Base-by-base conservation (phyloP, 257 asterid species). In the Handroanthus guayacan region DNA sequence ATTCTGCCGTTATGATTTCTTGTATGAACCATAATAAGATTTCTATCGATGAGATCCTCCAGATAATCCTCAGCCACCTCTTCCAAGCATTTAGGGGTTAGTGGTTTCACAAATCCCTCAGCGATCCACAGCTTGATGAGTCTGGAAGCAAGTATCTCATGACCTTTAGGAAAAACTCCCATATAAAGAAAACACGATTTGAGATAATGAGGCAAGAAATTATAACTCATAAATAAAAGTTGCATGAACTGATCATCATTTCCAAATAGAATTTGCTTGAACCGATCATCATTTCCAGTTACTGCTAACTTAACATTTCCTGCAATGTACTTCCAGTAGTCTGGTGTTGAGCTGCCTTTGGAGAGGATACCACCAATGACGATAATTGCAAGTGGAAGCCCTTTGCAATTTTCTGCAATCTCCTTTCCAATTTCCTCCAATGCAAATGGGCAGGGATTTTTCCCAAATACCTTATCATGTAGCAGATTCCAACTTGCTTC, bases 331-430 rank as follows among this genome's bases (percentile, higher is more conserved):
- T 45, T 20, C 84, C 81, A 80, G 17, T 55, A 25, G 8, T 68
- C 56, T 38, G 8, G 1, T 2, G 60, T 12, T 2, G 31, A 70
- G 62, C 62, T 55, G 18, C 11, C 41, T 34, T 56, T 62, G 47
- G 69, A 62, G 18, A 73, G 68, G 39, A 20, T 31, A 10, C 81
- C 72, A 4, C 62, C 71, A 41, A 73, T 47, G 1, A 37, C 75
- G 43, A 50, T 44, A 57, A 76, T 39, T 54, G 71, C 75, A 69
- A 82, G 67, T 36, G 82, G 76, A 57, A 57, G 79, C 69, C 71
- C 78, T 66, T 61, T 72, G 69, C 80, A 72, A 41, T 14, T 60
- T 9, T 10, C 5, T 2, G 44, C 66, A 60, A 60, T 60, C 17
- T 34, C 34, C 17, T 34, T 11, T 31, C 66, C 44, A 31, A 10